Percentiles rank a stretch among this genome's conserved stretches.
Conservation (phyloP, 2,329 filamentous ascomycete species). For the Xylaria sp. region DNA sequence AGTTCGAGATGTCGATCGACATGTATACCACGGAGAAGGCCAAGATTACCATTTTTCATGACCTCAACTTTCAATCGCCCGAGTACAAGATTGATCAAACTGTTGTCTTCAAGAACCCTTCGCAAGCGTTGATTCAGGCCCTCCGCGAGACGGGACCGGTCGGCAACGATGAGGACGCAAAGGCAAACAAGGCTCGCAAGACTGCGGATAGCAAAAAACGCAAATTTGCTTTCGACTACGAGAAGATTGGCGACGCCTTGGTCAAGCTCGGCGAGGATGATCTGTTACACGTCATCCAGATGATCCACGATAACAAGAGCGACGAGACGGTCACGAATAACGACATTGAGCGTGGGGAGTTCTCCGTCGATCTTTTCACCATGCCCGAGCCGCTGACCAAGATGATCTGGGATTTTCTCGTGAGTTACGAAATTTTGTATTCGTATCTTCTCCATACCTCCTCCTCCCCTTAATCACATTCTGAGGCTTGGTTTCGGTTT, state of each 20-base stretch:
- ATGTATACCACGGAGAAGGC: conserved; percentile 87
- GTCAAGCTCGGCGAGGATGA: conserved; percentile 93
- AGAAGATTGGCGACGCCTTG: conserved; percentile 93
- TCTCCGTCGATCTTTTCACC: conserved; percentile 98
- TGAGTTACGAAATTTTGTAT: conserved; percentile 43
- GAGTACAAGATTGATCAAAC: conserved; percentile 85
- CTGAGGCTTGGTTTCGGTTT: too few species aligned
- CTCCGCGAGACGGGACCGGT: conserved; percentile 88
- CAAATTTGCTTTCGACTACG: conserved; percentile 81
- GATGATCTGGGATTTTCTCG: conserved; percentile 92
- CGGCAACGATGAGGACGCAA: conserved; percentile 76
- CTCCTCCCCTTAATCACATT: neutral
- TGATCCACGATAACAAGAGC: conserved; percentile 97
- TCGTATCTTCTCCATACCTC: too few species aligned
- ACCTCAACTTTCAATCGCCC: conserved; percentile 87
- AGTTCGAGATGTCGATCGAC: conserved; percentile 94
- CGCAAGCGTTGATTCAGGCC: conserved; percentile 80
- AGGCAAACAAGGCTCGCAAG: conserved; percentile 69
- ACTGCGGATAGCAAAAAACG: conserved; percentile 78
- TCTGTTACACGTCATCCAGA: conserved; percentile 91
- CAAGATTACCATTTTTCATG: conserved; percentile 83
- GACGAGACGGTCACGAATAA: conserved; percentile 97
- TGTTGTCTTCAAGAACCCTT: conserved; percentile 92
- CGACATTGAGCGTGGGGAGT: conserved; percentile 96
- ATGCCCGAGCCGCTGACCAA: conserved; percentile 89